Base-by-base conservation (phyloP, 345 rosid genomes). In the Odontarrhena argentea region DNA sequence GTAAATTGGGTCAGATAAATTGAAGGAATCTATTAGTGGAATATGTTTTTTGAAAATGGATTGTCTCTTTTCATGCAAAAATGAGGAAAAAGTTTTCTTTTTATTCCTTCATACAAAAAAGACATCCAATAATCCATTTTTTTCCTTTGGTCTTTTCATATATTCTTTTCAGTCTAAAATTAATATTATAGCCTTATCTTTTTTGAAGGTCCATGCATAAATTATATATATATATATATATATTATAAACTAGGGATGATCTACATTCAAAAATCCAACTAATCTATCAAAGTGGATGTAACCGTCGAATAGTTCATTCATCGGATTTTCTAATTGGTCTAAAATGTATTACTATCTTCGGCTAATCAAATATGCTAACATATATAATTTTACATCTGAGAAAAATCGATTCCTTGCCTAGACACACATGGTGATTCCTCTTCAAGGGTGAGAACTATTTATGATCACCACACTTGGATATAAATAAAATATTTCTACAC, bases 131-230 rank as follows among this genome's bases (percentile, higher is more conserved):
- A 55, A 55, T 70, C 63, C 63, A 70, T 45, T 47, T 54, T 15
- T 48, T 63, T 46, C 50, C 69, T 63, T 70, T 70, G 75, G 63
- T 63, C 69, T 70, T 63, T 70, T 63, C 75, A 70, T 37, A 55
- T 70, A 55, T 70, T 70, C 56, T 62, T 70, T 38, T 55, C 24
- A 55, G 8, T 48, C 74, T 45, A 46, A 55, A 70, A 62, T 18
- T 18, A 18, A 18, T 54, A 63, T 63, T 46, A 13, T 25, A 25
- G 7, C 9, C 63, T 63, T 43, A 18, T 62, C 36, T 44, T 58
- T 53, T 45, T 26, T 32, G 55, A 62, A 54, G 74, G 63, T 40
- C 57, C 69, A 28, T 63, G 58, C 59, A 26, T 43, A 40, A 15
- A 64, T 18, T 18, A 18, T 18, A 18, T 18, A 18, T 18, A 18